Evolutionary conservation across 1,284 basidiomycete species (phyloP).

Genomic region (Ustilago bromivora): DNA sequence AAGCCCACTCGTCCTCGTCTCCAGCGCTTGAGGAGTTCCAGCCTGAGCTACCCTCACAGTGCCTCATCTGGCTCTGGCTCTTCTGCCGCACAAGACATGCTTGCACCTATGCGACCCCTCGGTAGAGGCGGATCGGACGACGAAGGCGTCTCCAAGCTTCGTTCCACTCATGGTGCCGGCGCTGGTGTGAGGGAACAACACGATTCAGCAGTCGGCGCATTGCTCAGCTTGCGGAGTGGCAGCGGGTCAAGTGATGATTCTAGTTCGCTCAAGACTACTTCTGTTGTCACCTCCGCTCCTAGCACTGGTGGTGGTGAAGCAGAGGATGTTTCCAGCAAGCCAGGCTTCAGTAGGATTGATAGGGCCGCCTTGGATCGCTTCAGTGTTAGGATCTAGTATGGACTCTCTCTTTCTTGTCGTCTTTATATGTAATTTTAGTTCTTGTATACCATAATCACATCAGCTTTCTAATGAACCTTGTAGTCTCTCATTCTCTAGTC

Average conservation of each 20-base stretch:
- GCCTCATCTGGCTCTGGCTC: neutral
- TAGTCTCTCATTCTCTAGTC: conserved; percentile 7
- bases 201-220: conserved; percentile 48
- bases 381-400: conserved; percentile 35
- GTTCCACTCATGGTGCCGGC: conserved; percentile 31
- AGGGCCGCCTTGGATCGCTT: conserved; percentile 48
- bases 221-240: conserved; percentile 48
- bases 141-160: conserved; percentile 41
- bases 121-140: conserved; percentile 41
- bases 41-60: conserved; percentile 29
- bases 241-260: conserved; percentile 40
- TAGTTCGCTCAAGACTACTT: conserved; percentile 1
- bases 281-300: conserved; percentile 24
- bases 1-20: conserved; percentile 27
- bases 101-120: conserved; percentile 31
- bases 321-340: conserved; percentile 19
- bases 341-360: conserved; percentile 35
- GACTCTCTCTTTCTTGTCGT: neutral
- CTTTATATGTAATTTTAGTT: neutral
- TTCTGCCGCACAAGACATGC: conserved; percentile 14
- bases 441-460: conserved; percentile 16
- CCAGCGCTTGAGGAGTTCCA: conserved; percentile 48
- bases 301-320: conserved; percentile 25
- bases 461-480: neutral
- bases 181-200: conserved; percentile 33